A percentile compares a stretch with the other conserved stretches of the same genome.
phyloP scores from a whole-genome alignment of 805 yeast species.

The Cyberlindnera xylosilytica region DNA sequence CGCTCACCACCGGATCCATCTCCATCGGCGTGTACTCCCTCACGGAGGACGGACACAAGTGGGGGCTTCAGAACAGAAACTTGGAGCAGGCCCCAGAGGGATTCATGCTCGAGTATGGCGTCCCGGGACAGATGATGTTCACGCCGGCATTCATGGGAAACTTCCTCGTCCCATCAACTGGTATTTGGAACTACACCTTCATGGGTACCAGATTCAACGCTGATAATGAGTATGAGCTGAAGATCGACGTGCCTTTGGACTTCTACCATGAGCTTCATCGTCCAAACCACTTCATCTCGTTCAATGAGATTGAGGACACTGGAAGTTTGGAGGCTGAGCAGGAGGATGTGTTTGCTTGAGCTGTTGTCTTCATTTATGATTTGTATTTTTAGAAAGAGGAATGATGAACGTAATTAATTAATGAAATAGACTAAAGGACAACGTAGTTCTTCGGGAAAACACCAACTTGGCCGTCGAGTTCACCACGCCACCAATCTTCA shows the following conservation, averaged over 20 bases:
- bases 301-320: slow-evolving; percentile 59
- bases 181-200: slow-evolving; percentile 88
- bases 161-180: slow-evolving; percentile 80
- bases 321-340: slow-evolving; percentile 56
- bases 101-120: slow-evolving; percentile 56
- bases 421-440: background rate
- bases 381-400: background rate
- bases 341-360: slow-evolving; percentile 57
- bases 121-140: slow-evolving; percentile 63
- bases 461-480: slow-evolving; percentile 18
- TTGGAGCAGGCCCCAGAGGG: slow-evolving; percentile 58
- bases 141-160: slow-evolving; percentile 77
- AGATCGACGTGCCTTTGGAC: slow-evolving; percentile 73
- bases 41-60: slow-evolving; percentile 61
- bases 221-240: slow-evolving; percentile 56
- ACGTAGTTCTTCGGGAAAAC: slow-evolving; percentile 25
- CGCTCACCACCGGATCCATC: slow-evolving; percentile 82
- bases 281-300: slow-evolving; percentile 79
- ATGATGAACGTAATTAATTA: background rate
- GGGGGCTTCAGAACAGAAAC: slow-evolving; percentile 73
- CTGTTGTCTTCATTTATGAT: no score
- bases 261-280: slow-evolving; percentile 87
- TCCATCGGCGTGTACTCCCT: slow-evolving; percentile 66
- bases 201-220: slow-evolving; percentile 81
- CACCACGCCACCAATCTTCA: slow-evolving; percentile 27